A percentile compares a stretch with the other conserved stretches of the same genome.
phyloP scores from a whole-genome alignment of 495 filamentous ascomycete species.

The Pyrenula aspistea region DNA sequence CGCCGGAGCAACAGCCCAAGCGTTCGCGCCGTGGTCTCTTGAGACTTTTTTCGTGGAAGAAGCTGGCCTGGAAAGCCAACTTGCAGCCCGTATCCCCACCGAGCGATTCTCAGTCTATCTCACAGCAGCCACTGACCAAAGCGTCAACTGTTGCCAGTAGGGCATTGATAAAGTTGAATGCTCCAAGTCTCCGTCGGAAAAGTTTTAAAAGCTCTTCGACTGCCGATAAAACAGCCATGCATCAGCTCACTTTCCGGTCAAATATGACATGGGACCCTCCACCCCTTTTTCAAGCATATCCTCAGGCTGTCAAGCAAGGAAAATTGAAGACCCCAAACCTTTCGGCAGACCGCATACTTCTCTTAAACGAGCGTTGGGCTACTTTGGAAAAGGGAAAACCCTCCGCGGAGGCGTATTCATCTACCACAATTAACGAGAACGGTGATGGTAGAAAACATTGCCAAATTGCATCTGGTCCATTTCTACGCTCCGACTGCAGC shows the following conservation, averaged over 20 bases:
- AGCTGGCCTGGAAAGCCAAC: not conserved
- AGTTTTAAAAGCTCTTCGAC: not conserved
- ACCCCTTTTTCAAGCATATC: constrained; percentile 82
- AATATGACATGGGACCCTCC: constrained; percentile 53
- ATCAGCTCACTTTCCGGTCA: not conserved
- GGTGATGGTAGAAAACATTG: constrained; percentile 24
- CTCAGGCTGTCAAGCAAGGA: constrained; percentile 59
- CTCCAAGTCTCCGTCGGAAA: not conserved
- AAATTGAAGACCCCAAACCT: constrained; percentile 34
- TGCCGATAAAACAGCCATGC: not conserved
- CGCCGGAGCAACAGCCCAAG: not conserved
- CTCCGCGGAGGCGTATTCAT: constrained; percentile 15
- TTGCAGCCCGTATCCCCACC: not conserved
- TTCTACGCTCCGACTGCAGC: constrained; percentile 61
- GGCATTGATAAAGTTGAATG: not conserved
- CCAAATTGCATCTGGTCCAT: constrained; percentile 44
- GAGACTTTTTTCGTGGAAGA: not conserved
- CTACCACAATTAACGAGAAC: constrained; percentile 5
- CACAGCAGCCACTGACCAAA: no score
- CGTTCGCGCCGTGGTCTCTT: not conserved
- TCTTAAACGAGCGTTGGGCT: constrained; percentile 33
- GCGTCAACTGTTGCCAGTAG: not conserved
- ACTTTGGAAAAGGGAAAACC: constrained; percentile 32
- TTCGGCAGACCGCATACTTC: constrained; percentile 49
- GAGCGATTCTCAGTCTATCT: not conserved